phyloP scores from a whole-genome alignment of 1,284 basidiomycete genomes.

The Calocybe gambosa region DNA sequence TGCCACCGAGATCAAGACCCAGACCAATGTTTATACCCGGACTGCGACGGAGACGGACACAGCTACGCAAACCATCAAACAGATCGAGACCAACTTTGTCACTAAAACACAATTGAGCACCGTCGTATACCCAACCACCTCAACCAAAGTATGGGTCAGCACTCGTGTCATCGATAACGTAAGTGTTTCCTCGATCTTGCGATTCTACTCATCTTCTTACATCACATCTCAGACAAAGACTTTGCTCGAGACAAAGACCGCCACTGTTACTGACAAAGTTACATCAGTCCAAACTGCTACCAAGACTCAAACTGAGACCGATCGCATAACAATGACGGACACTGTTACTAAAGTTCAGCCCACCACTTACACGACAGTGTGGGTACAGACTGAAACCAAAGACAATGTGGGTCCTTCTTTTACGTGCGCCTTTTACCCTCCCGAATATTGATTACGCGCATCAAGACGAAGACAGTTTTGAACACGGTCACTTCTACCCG shows the following conservation, averaged over 20 bases:
- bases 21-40: slow-evolving; percentile 48
- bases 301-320: slow-evolving; percentile 38
- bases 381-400: slow-evolving; percentile 35
- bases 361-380: slow-evolving; percentile 39
- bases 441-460: background rate
- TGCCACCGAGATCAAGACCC: slow-evolving; percentile 51
- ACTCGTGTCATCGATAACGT: slow-evolving; percentile 59
- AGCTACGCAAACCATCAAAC: slow-evolving; percentile 35
- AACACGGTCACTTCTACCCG: slow-evolving; percentile 46
- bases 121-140: slow-evolving; percentile 49
- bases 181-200: slow-evolving; percentile 15
- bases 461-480: slow-evolving; percentile 41
- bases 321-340: slow-evolving; percentile 39
- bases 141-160: slow-evolving; percentile 44
- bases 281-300: slow-evolving; percentile 37
- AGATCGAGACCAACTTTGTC: slow-evolving; percentile 38
- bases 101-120: slow-evolving; percentile 40
- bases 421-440: background rate
- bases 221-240: slow-evolving; percentile 41
- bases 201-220: slow-evolving; percentile 1
- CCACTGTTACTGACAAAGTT: slow-evolving; percentile 38
- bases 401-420: slow-evolving; percentile 31
- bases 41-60: slow-evolving; percentile 44
- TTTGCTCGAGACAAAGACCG: slow-evolving; percentile 39
- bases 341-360: slow-evolving; percentile 36